Percentiles rank a stretch among this genome's conserved stretches.
phyloP scores from a whole-genome alignment of 192 early-diverging fungal genomes.

The Coemansia sp. region DNA sequence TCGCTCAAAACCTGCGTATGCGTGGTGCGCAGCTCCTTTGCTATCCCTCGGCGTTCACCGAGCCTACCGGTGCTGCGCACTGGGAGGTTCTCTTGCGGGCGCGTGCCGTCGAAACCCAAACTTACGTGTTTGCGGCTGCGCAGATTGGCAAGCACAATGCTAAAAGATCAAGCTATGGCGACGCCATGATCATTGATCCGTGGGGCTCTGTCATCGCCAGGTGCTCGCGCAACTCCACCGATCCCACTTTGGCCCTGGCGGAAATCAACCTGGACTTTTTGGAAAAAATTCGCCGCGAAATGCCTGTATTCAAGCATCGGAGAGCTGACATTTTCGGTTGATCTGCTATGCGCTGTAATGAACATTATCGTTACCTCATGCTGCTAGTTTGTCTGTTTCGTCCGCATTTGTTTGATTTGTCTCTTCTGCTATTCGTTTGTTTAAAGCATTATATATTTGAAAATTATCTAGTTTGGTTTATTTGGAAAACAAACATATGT shows the following conservation, averaged over 20 bases:
- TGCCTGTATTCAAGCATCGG: slow-evolving; percentile 74
- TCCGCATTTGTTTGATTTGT: neutral
- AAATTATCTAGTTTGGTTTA: neutral
- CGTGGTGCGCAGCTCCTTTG: slow-evolving; percentile 71
- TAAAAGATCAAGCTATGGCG: slow-evolving; percentile 72
- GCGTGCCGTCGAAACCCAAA: slow-evolving; percentile 82
- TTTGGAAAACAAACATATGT: too few species aligned
- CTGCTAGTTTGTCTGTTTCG: too few species aligned
- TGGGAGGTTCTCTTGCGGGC: slow-evolving; percentile 80
- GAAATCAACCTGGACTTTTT: slow-evolving; percentile 66
- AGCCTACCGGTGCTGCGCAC: slow-evolving; percentile 78
- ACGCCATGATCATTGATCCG: slow-evolving; percentile 83
- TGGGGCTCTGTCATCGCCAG: slow-evolving; percentile 76
- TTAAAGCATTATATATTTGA: neutral
- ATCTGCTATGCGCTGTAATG: slow-evolving; percentile 9
- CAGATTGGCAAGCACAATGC: slow-evolving; percentile 74
- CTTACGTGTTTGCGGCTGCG: slow-evolving; percentile 78
- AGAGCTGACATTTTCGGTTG: slow-evolving; percentile 60
- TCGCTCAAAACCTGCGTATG: slow-evolving; percentile 58
- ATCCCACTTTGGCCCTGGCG: slow-evolving; percentile 63
- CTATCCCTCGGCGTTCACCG: slow-evolving; percentile 81
- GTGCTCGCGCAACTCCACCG: slow-evolving; percentile 56
- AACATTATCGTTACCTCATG: neutral
- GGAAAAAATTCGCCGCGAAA: slow-evolving; percentile 62
- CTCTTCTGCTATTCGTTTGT: neutral